Evolutionary conservation across 2,329 filamentous ascomycete species (phyloP), one percentile per base, ranked within the genome.

Genomic region (Penicillium sp.): DNA sequence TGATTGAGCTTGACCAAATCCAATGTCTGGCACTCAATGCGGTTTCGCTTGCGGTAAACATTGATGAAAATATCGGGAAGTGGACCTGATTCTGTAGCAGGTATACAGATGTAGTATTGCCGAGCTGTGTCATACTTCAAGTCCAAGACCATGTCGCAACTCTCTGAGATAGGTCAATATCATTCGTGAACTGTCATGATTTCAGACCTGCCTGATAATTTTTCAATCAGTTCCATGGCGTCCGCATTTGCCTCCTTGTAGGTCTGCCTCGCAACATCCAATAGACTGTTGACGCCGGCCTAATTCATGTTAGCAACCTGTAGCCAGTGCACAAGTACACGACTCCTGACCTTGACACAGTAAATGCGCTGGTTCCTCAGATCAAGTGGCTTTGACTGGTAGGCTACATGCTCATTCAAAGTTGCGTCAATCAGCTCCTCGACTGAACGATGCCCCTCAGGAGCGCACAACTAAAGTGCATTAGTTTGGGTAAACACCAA

Each of bases 211-310:
- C 87, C 75, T 54, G 80, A 80, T 10, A 96, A 68, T 15, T 81
- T 77, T 21, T 80, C 76, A 3, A 91, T 76, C 64, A 91, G 80
- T 45, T 84, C 76, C 57, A 85, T 79, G 4, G 88, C 80, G 65
- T 95, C 88, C 43, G 85, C 80, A 5, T 84, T 93, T 2, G 85
- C 82, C 65, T 97, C 91, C 60, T 93, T 94, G 70, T 93, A 96
- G 0, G 88, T 88, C 61, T 89, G 85, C 5, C 90, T 80, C 31
- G 88, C 87, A 33, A 96, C 86, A 68, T 96, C 91, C 4, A 97
- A 79, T 49, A 96, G 78, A 2, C 87, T 87, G 59, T 88, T 89
- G 37, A 93, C 82, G 0, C 88, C 87, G 40, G 88, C 82, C 78
- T 87, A 57, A 7, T 4, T 32, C 33, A 12, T 41, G 57, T 57